Conservation (phyloP, 1,284 basidiomycete genomes). For the Puccinia horiana region DNA sequence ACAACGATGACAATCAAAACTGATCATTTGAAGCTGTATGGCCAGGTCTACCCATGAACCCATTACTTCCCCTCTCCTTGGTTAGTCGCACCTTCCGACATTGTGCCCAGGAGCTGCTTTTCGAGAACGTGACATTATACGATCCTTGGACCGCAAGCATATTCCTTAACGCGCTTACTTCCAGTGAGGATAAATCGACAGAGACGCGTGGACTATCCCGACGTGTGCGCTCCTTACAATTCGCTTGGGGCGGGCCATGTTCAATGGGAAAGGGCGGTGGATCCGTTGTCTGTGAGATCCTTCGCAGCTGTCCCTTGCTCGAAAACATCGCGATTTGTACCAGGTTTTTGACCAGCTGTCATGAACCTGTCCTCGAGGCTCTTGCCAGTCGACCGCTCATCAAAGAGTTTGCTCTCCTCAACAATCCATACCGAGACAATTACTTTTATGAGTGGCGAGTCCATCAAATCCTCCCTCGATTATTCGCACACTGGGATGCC, state of each 20-base stretch:
- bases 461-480: neutral
- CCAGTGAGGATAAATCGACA: neutral
- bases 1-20: neutral
- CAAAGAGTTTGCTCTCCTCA: constrained; percentile 1
- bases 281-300: neutral
- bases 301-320: neutral
- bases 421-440: neutral
- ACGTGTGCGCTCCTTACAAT: constrained; percentile 6
- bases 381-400: neutral
- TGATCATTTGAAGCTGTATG: neutral
- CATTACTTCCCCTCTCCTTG: constrained; percentile 4
- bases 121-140: neutral
- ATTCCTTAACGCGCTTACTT: neutral
- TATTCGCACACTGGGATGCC: constrained; percentile 1
- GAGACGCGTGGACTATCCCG: neutral
- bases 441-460: neutral
- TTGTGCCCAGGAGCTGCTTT: constrained; percentile 5
- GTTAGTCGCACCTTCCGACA: constrained; percentile 11
- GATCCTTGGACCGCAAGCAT: neutral
- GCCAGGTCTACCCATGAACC: neutral
- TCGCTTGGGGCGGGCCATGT: neutral
- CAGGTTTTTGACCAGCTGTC: neutral
- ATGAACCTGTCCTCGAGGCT: neutral
- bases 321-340: constrained; percentile 1
- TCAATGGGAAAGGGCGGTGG: constrained; percentile 9